Evolutionary conservation across 2,329 filamentous ascomycete genomes (phyloP).

Genomic region (Knufia petricola): DNA sequence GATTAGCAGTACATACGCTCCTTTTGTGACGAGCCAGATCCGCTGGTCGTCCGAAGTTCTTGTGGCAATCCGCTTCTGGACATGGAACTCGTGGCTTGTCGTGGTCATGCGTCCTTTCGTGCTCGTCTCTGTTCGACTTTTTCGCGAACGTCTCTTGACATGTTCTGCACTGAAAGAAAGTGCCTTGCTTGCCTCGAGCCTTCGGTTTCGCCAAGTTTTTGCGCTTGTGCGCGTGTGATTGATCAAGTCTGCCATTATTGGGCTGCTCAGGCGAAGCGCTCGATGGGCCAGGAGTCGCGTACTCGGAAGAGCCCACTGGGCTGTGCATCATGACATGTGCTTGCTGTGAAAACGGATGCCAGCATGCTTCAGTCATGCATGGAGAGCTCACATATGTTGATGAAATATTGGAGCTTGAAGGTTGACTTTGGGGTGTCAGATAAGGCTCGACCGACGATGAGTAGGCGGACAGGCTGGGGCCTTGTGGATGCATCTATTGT

Average conservation of each 20-base stretch:
- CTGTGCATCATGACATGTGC: neutral
- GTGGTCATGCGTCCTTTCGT: neutral
- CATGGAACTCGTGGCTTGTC: neutral
- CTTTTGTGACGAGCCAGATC: slow-evolving; percentile 8
- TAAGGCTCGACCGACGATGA: neutral
- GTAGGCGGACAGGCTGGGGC: neutral
- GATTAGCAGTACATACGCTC: neutral
- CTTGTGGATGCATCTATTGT: neutral
- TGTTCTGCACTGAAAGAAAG: neutral
- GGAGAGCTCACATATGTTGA: neutral
- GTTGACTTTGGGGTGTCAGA: neutral
- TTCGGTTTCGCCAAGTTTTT: neutral
- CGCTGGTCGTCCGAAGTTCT: slow-evolving; percentile 4
- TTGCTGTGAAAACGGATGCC: neutral
- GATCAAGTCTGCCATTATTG: neutral
- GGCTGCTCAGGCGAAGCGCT: neutral
- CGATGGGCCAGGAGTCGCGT: neutral
- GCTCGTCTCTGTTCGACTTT: neutral
- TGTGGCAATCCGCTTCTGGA: slow-evolving; percentile 1
- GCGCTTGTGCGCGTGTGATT: neutral
- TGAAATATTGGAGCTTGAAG: neutral
- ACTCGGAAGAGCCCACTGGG: neutral
- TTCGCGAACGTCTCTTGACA: slow-evolving; percentile 3
- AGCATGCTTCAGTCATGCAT: neutral
- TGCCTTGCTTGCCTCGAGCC: neutral